Evolutionary conservation across 2,329 filamentous ascomycete species (phyloP), one percentile per base, ranked within the genome.

Genomic region (Apiospora aurea): DNA sequence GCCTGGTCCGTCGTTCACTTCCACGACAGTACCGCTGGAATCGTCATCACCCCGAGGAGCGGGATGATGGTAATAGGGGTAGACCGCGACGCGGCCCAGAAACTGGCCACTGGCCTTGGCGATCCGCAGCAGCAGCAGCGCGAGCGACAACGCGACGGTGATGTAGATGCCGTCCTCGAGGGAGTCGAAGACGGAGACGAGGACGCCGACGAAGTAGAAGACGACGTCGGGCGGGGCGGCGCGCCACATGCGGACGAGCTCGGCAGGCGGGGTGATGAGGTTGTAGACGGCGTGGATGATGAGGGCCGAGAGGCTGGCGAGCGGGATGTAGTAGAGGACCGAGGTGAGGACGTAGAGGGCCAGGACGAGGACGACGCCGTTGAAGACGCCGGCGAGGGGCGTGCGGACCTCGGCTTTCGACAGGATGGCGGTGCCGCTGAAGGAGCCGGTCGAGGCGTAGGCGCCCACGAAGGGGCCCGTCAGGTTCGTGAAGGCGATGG

Each of bases 251-350:
- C 96, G 93, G 82, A 97, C 97, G 16, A 98, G 88, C 0, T 93
- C 95, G 80, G 97, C 95, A 4, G 96, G 96, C 0, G 94, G 91
- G 0, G 95, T 97, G 80, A 98, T 94, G 71, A 99, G 85, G 80
- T 98, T 96, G 72, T 94, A 93, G 2, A 98, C 96, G 4, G 96
- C 96, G 80, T 98, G 96, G 74, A 98, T 97, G 76, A 98, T 98
- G 79, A 98, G 94, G 38, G 91, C 96, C 0, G 95, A 88, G 2
- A 98, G 88, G 4, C 91, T 88, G 5, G 95, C 90, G 74, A 88
- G 93, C 0, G 96, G 94, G 72, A 98, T 98, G 82, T 96, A 98
- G 85, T 91, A 98, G 87, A 98, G 98, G 41, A 98, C 91, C 0
- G 92, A 90, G 0, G 96, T 92, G 67, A 98, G 85, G 13, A 94